Evolutionary conservation across 495 filamentous ascomycete species (phyloP), one percentile per base, ranked within the genome.

Genomic region (Podospora pseudocomata): DNA sequence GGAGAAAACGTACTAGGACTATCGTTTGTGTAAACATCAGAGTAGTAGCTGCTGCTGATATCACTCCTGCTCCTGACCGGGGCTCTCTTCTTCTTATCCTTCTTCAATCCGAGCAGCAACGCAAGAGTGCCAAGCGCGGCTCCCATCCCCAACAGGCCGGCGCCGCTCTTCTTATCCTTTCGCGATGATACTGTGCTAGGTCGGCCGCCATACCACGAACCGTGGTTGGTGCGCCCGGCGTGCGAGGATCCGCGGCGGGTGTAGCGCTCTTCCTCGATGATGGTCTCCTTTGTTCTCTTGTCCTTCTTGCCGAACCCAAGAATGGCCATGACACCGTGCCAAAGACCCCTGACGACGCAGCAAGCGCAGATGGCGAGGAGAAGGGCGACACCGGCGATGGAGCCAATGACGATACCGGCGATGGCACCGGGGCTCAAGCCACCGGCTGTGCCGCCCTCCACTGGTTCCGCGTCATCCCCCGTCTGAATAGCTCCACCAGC

Each of bases 321-420:
- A 64, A 91, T 80, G 39, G 86, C 90, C 63, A 91, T 78, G 27
- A 92, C 65, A 18, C 80, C 84, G 65, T 90, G 85, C 76, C 91
- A 83, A 20, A 88, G 77, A 9, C 88, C 88, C 68, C 85, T 86
- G 68, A 89, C 85, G 71, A 92, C 90, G 79, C 88, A 86, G 81
- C 86, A 93, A 75, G 88, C 85, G 78, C 90, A 93, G 64, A 96
- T 71, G 4, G 94, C 84, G 13, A 91, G 74, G 18, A 96, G 82
- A 2, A 96, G 77, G 61, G 89, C 76, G 26, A 93, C 83, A 72
- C 90, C 93, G n/a, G 86, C 87, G 70, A 97, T 86, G 5, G 89
- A 87, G 70, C 93, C 93, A 61, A 97, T 90, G 69, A 97, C 93
- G 71, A 97, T 97, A 57, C 93, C 93, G n/a, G 93, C 93, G 72